Evolutionary conservation across 352 stramenopile species (phyloP).

Genomic region (Pythium monospermum): DNA sequence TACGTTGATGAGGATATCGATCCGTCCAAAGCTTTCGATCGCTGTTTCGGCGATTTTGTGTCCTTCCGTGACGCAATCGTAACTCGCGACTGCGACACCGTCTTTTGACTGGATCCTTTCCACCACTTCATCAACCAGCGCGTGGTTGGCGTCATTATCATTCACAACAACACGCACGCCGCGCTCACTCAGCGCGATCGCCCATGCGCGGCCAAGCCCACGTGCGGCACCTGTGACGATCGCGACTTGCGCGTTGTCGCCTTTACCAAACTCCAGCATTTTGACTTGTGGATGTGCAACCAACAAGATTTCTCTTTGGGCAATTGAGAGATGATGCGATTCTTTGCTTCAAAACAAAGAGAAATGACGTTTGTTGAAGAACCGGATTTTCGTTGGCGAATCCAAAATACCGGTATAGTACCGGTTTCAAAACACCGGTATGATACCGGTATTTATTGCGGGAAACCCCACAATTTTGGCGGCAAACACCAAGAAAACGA

Average conservation of each 20-base stretch:
- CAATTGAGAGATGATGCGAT: no score
- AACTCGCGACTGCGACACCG: slow-evolving; percentile 43
- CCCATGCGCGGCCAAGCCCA: slow-evolving; percentile 49
- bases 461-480: slow-evolving; percentile 13
- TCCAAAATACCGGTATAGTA: no score
- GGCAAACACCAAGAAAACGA: slow-evolving; percentile 10
- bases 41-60: slow-evolving; percentile 37
- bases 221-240: slow-evolving; percentile 55
- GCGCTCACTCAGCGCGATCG: slow-evolving; percentile 36
- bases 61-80: slow-evolving; percentile 47
- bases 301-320: no score
- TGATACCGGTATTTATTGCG: background rate
- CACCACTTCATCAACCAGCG: slow-evolving; percentile 42
- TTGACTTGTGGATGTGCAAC: no score
- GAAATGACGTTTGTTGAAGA: slow-evolving; percentile 18
- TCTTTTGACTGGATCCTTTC: slow-evolving; percentile 26
- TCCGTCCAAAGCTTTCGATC: slow-evolving; percentile 37
- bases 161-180: slow-evolving; percentile 61
- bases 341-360: no score
- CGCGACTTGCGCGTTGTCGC: slow-evolving; percentile 45
- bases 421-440: slow-evolving; percentile 1
- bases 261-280: slow-evolving; percentile 42
- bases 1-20: slow-evolving; percentile 80
- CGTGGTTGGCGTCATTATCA: slow-evolving; percentile 50
- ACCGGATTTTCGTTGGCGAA: no score